A percentile compares a stretch with the other conserved stretches of the same genome.
Conservation (phyloP, 305 asterid species). For the Euphrasia arctica region DNA sequence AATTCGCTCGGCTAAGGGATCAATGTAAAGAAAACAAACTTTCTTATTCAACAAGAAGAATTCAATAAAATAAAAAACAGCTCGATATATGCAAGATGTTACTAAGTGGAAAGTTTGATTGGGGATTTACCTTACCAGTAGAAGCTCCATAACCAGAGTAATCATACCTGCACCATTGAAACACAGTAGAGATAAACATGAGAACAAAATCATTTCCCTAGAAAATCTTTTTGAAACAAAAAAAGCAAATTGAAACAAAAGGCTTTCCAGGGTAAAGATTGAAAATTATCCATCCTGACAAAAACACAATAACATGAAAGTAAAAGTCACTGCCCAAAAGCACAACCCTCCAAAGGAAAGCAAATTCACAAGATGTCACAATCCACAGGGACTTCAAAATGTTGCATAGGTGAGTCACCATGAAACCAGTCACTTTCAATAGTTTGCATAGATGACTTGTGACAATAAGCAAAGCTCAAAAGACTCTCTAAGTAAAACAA, state of each 20-base stretch:
- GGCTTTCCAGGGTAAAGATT: background rate
- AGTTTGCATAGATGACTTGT: slow-evolving; percentile 6
- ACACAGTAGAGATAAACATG: background rate
- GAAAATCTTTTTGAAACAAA: background rate
- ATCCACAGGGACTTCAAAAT: slow-evolving; percentile 32
- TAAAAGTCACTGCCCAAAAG: slow-evolving; percentile 34
- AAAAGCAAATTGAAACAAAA: background rate
- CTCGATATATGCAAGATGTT: too few relatives aligned
- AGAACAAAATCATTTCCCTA: background rate
- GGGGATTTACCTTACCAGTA: slow-evolving; percentile 79
- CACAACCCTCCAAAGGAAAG: slow-evolving; percentile 31
- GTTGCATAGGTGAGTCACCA: slow-evolving; percentile 26
- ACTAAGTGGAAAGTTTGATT: slow-evolving; percentile 16
- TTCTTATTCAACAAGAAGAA: background rate
- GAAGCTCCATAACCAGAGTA: slow-evolving; percentile 99
- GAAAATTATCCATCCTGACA: slow-evolving; percentile 27
- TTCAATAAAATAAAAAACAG: background rate
- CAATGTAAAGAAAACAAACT: slow-evolving; percentile 19
- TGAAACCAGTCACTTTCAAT: slow-evolving; percentile 43
- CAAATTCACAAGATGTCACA: slow-evolving; percentile 33
- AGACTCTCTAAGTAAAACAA: slow-evolving; percentile 17
- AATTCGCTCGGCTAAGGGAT: slow-evolving; percentile 78
- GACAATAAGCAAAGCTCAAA: slow-evolving; percentile 1
- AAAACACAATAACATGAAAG: slow-evolving; percentile 26
- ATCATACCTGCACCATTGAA: slow-evolving; percentile 62